Evolutionary conservation across 2,329 filamentous ascomycete species (phyloP), one percentile per base, ranked within the genome.

Genomic region (Aureobasidium pullulans): DNA sequence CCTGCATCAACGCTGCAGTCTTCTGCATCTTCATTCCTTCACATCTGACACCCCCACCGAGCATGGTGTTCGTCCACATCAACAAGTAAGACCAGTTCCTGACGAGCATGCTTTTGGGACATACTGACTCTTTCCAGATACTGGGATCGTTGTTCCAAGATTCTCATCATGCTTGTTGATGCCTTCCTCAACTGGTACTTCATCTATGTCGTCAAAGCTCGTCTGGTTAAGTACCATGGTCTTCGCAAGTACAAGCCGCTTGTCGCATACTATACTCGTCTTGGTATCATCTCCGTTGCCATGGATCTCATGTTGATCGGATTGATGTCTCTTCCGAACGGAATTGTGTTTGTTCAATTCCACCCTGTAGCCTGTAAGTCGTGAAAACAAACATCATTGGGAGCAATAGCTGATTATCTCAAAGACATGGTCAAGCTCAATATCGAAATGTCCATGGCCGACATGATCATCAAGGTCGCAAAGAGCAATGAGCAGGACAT

Each of bases 171-270:
- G 5, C 28, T 72, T 10, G 68, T 72, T n/a, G 73, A 75, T 47
- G 71, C 67, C 4, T 47, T 57, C 3, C 66, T 75, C 7, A 75
- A 75, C 44, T 72, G 67, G 66, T 73, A 73, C 40, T 74, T 74
- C 64, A 62, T 74, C 54, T 74, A 64, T 63, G 73, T 66, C 4
- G 78, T 81, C 32, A 76, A 78, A 63, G 68, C 69, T 4, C 73
- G 77, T 3, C 73, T 82, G 0, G 69, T 81, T 9, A 70, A 73
- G 39, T 42, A 57, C 13, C 76, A 80, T 48, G 77, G 76, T 1
- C 69, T 81, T 4, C 73, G 73, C 9, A 82, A 82, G 62, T 82
- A 82, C 65, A 72, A 76, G 61, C 74, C 74, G 3, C 71, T 82
- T 0, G 74, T 80, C 2, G 69, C 69, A 8, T 81, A 81, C 69